Evolutionary conservation across 345 rosid species (phyloP), one percentile per base, ranked within the genome.

Genomic region (Arabidopsis arenosa): DNA sequence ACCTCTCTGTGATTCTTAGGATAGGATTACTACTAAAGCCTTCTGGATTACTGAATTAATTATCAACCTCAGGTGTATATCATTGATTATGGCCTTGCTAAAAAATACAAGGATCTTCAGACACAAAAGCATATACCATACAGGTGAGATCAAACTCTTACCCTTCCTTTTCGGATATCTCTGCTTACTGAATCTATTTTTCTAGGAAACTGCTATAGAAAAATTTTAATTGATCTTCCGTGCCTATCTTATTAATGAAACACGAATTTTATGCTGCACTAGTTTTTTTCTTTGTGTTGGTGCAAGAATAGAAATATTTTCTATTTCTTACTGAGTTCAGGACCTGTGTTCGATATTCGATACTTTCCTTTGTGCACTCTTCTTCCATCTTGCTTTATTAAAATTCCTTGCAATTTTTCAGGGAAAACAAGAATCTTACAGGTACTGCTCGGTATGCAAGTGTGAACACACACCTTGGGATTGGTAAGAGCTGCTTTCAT

Each of bases 361-460:
- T 59, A 9, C 9, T 77, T 48, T 76, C 15, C 21, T 70, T 43
- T 40, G 52, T 68, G 14, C 23, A 33, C 49, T 13, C 63, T 23
- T 45, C 49, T 54, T 69, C 54, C 13, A 2, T 21, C 54, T 69
- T 76, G 66, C 17, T 66, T 52, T 47, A 11, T 41, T 30, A 49
- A 7, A 7, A 6, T 49, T 66, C n/a, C n/a, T 49, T 62, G 48
- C 55, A 49, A 63, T 55, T 80, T 64, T 74, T 13, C 83, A 95
- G 99, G 81, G 99, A 95, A 84, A 95, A 92, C 82, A 95, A 92
- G 86, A 88, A 92, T 82, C 96, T 92, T 58, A 92, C 96, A n/a
- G 99, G 97, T 79, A 95, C 99, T 43, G 97, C 99, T 66, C 91
- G 93, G 44, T 95, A 92, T 83, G 97, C 97, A 60, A 92, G 98